Evolutionary conservation across 208 protist genomes (phyloP), one percentile per base, ranked within the genome.

Genomic region (Leishmania arabica): DNA sequence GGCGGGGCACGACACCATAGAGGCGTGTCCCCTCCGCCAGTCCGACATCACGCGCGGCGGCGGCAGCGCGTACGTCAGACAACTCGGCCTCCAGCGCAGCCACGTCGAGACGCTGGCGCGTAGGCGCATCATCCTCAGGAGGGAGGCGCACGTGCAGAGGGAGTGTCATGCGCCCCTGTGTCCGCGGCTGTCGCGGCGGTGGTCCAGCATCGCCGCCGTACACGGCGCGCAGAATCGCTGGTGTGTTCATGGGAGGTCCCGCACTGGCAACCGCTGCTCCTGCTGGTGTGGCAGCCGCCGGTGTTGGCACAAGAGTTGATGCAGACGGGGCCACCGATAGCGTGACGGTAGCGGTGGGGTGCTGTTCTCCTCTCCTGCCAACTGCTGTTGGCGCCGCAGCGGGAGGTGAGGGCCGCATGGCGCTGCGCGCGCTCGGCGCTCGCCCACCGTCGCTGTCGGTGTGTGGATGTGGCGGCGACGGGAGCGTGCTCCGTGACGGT

Each of bases 111-210:
- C 5, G 70, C 34, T 42, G 51, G 47, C 51, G 51, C 24, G 72
- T 37, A 27, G 27, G 17, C 49, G 51, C 64, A 24, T 77, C 82
- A 31, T 81, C 77, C 54, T 85, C 82, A 47, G 82, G 77, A 15
- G 82, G 82, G n/a, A 85, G 71, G 17, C 53, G 45, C 7, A 75
- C 82, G 13, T 37, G 83, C 64, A 83, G 74, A 34, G 83, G 83
- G 6, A 82, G 78, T 49, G 78, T 64, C 78, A 86, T 86, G 54
- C 78, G 60, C 2, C 45, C 49, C 27, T 45, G 66, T 37, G 75
- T 51, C 34, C 51, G 60, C n/a, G 65, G 53, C 45, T 37, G 21
- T 53, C 31, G 71, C 19, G 69, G 53, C 56, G 40, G 69, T 56
- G 72, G 15, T 2, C 17, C 51, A 40, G 58, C 42, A 37, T 72